Conservation (phyloP, 768 basidiomycete genomes). For the Phaeotremella skinneri region DNA sequence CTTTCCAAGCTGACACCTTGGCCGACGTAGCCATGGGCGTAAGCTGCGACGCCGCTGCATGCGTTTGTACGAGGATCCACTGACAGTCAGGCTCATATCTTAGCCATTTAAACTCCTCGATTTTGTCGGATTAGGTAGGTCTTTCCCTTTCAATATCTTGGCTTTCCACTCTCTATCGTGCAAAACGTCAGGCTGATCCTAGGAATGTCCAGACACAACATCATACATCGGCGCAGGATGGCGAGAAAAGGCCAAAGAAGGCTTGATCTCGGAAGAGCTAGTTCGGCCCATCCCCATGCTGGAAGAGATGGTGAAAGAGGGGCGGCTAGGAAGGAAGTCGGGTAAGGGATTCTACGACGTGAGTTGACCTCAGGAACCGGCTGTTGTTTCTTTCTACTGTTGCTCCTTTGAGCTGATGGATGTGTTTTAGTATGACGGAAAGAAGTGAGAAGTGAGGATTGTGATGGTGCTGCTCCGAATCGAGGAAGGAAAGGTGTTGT, state of each 20-base stretch:
- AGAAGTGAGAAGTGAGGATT: conserved; percentile 3
- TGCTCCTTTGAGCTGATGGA: background rate
- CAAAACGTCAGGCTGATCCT: background rate
- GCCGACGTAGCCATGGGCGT: conserved; percentile 50
- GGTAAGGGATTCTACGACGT: conserved; percentile 55
- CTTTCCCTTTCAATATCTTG: background rate
- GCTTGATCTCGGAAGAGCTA: conserved; percentile 46
- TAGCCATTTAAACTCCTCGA: conserved; percentile 52
- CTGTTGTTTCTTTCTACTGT: no score
- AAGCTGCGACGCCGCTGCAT: conserved; percentile 2
- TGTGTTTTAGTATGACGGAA: conserved; percentile 7
- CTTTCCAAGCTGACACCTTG: conserved; percentile 5
- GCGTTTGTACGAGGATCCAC: no score
- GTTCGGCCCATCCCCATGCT: conserved; percentile 50
- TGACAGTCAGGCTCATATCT: no score
- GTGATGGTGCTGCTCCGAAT: no score
- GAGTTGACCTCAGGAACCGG: conserved; percentile 22
- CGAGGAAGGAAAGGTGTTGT: no score
- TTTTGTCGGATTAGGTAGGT: conserved; percentile 54
- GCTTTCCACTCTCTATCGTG: background rate
- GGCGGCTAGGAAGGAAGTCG: conserved; percentile 54
- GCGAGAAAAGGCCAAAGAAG: conserved; percentile 50
- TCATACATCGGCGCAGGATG: conserved; percentile 54
- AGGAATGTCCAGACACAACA: conserved; percentile 41
- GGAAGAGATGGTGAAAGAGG: conserved; percentile 52